phyloP scores from a whole-genome alignment of 164 flowering plant species.

The Cinnamomum micranthum region DNA sequence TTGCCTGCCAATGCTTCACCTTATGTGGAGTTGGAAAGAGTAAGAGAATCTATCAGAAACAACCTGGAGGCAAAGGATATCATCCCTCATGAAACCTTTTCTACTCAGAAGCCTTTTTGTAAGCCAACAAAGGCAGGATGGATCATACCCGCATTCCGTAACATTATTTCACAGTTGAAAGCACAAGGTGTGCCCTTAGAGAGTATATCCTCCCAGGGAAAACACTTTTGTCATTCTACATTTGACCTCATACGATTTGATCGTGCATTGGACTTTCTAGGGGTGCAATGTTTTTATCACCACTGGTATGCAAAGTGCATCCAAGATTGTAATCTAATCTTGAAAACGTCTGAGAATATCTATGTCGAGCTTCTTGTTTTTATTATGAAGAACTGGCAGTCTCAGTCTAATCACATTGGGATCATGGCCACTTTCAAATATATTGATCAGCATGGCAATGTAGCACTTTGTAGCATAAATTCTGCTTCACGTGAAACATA shows the following conservation, averaged over 20 bases:
- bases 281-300: neutral
- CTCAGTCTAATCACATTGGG: neutral
- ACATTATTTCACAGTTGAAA: constrained; percentile 15
- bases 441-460: neutral
- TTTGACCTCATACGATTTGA: neutral
- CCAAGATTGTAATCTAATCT: constrained; percentile 3
- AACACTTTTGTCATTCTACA: neutral
- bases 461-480: neutral
- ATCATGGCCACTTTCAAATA: neutral
- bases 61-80: constrained; percentile 4
- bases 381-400: constrained; percentile 11
- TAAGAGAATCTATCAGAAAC: constrained; percentile 5
- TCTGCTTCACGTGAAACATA: neutral
- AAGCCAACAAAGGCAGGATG: constrained; percentile 14
- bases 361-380: constrained; percentile 19
- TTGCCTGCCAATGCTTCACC: constrained; percentile 14
- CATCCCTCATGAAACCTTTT: neutral
- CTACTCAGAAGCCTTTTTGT: neutral
- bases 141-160: constrained; percentile 13
- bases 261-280: constrained; percentile 4
- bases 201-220: constrained; percentile 13
- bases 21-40: constrained; percentile 6
- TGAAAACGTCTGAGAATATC: constrained; percentile 6
- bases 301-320: constrained; percentile 15
- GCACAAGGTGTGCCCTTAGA: constrained; percentile 17